Evolutionary conservation across 345 rosid species (phyloP).

Genomic region (Populus ilicifolia): DNA sequence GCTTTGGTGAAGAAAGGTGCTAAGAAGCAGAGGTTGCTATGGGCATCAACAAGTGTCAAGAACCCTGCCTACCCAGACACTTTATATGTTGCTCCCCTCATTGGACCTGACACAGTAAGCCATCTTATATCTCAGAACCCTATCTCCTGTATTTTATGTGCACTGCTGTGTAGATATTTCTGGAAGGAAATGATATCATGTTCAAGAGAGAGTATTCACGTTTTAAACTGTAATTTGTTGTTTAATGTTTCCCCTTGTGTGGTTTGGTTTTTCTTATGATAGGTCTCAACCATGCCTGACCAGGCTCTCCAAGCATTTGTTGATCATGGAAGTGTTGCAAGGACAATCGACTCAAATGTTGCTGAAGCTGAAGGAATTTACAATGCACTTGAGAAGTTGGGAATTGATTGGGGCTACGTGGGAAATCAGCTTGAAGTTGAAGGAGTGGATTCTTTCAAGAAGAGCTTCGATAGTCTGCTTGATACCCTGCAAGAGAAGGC

Average conservation of each 20-base stretch:
- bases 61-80: constrained; percentile 94
- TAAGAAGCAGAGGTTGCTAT: constrained; percentile 89
- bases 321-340: constrained; percentile 74
- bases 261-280: constrained; percentile 2
- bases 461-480: constrained; percentile 88
- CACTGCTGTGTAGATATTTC: background rate
- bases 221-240: background rate
- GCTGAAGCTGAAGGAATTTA: constrained; percentile 95
- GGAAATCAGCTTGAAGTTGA: constrained; percentile 82
- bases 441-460: constrained; percentile 92
- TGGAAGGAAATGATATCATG: background rate
- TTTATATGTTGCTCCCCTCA: constrained; percentile 82
- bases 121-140: background rate
- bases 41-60: constrained; percentile 98
- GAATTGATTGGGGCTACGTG: constrained; percentile 77
- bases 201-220: background rate
- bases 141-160: background rate
- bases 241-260: background rate
- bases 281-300: constrained; percentile 99
- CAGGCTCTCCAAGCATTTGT: constrained; percentile 90
- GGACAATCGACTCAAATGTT: constrained; percentile 84
- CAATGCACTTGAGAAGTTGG: constrained; percentile 93
- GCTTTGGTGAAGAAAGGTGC: constrained; percentile 93
- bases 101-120: constrained; percentile 91
- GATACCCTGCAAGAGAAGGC: constrained; percentile 95